These are phyloP conservation scores for Clathrospora elynae DNA, from an alignment of 2,329 filamentous ascomycete genomes.

Conservation along the genomic window DNA sequence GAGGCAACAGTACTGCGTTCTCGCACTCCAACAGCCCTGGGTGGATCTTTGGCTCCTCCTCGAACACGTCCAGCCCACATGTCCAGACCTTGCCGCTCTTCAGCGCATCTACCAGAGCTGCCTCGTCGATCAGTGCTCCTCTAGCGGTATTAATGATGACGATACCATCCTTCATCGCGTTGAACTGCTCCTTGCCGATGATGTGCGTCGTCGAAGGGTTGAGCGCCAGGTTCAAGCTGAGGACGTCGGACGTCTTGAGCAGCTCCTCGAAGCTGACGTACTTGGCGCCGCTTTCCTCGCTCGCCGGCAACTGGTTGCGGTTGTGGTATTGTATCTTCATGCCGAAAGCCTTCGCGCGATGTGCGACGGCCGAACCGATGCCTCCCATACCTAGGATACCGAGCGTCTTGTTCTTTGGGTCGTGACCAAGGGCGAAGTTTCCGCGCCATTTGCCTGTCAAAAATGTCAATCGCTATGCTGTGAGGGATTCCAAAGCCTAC, in stretches of 20 bases:
- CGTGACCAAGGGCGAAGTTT: constrained; percentile 56
- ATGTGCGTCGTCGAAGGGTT: constrained; percentile 58
- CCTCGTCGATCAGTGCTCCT: constrained; percentile 63
- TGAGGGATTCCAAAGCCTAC: constrained; percentile 18
- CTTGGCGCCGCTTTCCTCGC: constrained; percentile 52
- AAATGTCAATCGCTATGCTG: constrained; percentile 10
- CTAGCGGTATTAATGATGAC: constrained; percentile 64
- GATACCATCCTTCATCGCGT: constrained; percentile 61
- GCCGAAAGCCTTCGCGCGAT: constrained; percentile 59
- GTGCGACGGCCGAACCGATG: constrained; percentile 59
- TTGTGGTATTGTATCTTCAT: constrained; percentile 66
- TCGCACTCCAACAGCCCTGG: constrained; percentile 56
- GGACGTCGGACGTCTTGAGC: constrained; percentile 59
- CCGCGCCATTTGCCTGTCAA: constrained; percentile 52
- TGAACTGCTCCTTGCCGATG: constrained; percentile 58
- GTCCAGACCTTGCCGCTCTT: constrained; percentile 61
- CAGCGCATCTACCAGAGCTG: constrained; percentile 59
- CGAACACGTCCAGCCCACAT: constrained; percentile 63
- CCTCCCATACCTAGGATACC: constrained; percentile 66
- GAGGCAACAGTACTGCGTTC: constrained; percentile 62
- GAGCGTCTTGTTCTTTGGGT: constrained; percentile 59
- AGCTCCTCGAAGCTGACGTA: constrained; percentile 64
- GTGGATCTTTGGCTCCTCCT: constrained; percentile 62
- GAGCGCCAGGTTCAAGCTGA: constrained; percentile 61
- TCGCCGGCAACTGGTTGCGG: constrained; percentile 48